Percentiles rank a stretch among this genome's conserved stretches.
phyloP scores from a whole-genome alignment of 768 basidiomycete species.

The Serendipita vermifera region DNA sequence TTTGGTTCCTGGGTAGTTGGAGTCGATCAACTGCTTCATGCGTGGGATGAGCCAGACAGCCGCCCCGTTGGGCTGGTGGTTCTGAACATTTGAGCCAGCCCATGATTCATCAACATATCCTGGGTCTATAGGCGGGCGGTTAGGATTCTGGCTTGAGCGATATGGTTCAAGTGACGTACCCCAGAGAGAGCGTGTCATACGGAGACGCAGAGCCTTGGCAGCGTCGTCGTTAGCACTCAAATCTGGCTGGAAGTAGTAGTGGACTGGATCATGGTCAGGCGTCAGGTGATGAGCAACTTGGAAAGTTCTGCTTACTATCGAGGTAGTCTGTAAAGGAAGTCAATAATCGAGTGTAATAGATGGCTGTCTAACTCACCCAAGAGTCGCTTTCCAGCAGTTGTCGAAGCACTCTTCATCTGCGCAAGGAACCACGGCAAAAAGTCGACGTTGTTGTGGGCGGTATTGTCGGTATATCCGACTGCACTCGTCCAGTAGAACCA shows the following conservation, averaged over 20 bases:
- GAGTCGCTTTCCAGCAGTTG: constrained; percentile 28
- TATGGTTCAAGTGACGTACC: constrained; percentile 16
- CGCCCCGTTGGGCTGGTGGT: constrained; percentile 36
- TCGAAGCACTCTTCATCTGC: constrained; percentile 33
- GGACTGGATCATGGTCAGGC: constrained; percentile 21
- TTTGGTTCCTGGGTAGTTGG: constrained; percentile 42
- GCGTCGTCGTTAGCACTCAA: constrained; percentile 41
- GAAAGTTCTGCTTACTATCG: constrained; percentile 28
- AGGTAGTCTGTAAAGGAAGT: constrained; percentile 39
- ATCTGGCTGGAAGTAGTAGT: constrained; percentile 42
- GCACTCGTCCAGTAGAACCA: constrained; percentile 38
- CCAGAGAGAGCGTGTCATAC: constrained; percentile 41
- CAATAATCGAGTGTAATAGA: no score
- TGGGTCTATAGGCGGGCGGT: constrained; percentile 20
- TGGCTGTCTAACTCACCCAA: constrained; percentile 19
- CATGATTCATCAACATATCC: constrained; percentile 44
- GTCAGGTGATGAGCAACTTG: neutral
- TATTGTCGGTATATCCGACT: constrained; percentile 36
- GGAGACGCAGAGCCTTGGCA: constrained; percentile 37
- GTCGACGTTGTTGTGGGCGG: constrained; percentile 39
- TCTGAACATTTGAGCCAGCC: constrained; percentile 30
- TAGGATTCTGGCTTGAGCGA: neutral
- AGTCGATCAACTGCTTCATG: constrained; percentile 35
- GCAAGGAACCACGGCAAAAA: constrained; percentile 45
- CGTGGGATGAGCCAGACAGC: constrained; percentile 37